Conservation (phyloP, 495 filamentous ascomycete genomes). For the Daldinia caldariorum region DNA sequence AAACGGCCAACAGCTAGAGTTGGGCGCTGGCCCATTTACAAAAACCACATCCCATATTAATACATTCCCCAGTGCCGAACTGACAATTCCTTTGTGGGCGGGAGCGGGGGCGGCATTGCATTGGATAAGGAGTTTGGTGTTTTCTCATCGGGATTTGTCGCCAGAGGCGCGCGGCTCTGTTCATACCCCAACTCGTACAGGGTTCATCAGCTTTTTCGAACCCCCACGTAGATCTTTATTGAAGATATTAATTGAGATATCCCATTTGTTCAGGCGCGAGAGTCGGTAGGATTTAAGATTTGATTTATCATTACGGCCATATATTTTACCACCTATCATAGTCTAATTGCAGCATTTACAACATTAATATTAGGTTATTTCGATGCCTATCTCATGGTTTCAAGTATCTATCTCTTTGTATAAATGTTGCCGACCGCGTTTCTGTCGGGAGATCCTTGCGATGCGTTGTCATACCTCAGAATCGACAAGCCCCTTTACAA, state of each 20-base stretch:
- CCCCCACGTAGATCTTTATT: slow-evolving; percentile 34
- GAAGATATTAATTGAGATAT: slow-evolving; percentile 41
- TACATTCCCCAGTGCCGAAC: slow-evolving; percentile 10
- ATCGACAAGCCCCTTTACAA: not conserved
- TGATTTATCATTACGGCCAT: not conserved
- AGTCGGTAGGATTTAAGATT: slow-evolving; percentile 1
- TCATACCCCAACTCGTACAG: slow-evolving; percentile 33
- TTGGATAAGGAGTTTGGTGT: slow-evolving; percentile 42
- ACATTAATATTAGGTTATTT: not conserved
- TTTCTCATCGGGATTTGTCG: slow-evolving; percentile 27
- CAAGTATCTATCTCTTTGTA: not conserved
- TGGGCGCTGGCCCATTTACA: not conserved
- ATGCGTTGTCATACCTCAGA: not conserved
- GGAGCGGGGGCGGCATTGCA: slow-evolving; percentile 25
- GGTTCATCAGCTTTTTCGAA: slow-evolving; percentile 10
- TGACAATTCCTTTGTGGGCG: slow-evolving; percentile 17
- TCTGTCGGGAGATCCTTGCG: not conserved
- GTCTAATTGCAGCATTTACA: not conserved
- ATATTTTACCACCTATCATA: not conserved
- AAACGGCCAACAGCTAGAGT: slow-evolving; percentile 6
- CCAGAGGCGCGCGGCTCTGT: slow-evolving; percentile 25
- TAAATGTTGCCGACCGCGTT: not conserved
- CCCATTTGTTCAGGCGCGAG: slow-evolving; percentile 13
- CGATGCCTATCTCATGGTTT: not conserved
- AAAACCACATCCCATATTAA: slow-evolving; percentile 2